These are phyloP conservation scores for Rhizomucor miehei DNA, from an alignment of 371 early-diverging fungal species.

Conservation along the genomic window DNA sequence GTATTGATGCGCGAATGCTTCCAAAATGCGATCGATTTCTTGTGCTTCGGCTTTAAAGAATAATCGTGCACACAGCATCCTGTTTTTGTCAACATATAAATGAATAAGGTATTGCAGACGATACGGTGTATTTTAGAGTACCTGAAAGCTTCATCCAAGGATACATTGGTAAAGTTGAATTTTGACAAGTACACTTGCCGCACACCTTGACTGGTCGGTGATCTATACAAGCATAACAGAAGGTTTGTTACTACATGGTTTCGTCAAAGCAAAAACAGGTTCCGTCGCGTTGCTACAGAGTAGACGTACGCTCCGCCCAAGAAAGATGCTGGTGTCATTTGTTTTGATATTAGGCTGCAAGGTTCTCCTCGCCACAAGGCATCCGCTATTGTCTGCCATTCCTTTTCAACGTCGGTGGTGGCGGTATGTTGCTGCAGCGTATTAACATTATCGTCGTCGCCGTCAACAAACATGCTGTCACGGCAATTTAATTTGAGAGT, in stretches of 20 bases:
- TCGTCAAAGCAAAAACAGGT: not conserved
- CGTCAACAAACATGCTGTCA: constrained; percentile 15
- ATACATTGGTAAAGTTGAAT: constrained; percentile 67
- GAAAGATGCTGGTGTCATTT: constrained; percentile 22
- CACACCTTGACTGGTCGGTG: constrained; percentile 37
- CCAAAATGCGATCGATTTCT: constrained; percentile 81
- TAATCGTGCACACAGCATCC: constrained; percentile 69
- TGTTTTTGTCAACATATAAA: constrained; percentile 5
- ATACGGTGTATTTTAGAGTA: not conserved
- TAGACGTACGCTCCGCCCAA: constrained; percentile 27
- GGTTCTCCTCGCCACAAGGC: constrained; percentile 27
- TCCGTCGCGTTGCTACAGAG: too few species aligned
- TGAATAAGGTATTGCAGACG: not conserved
- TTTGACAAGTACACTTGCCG: constrained; percentile 68
- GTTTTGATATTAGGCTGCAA: constrained; percentile 11
- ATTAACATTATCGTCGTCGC: too few species aligned
- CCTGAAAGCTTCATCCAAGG: constrained; percentile 80
- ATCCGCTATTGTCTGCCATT: constrained; percentile 11
- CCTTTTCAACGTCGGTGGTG: not conserved
- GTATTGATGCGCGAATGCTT: constrained; percentile 72
- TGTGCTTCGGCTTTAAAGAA: constrained; percentile 91
- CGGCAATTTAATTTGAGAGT: constrained; percentile 11
- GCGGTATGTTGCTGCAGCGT: not conserved
- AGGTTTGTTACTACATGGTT: not conserved
- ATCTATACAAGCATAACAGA: constrained; percentile 13